Conservation (phyloP, 1,284 basidiomycete genomes). For the Ustilago trichophora region DNA sequence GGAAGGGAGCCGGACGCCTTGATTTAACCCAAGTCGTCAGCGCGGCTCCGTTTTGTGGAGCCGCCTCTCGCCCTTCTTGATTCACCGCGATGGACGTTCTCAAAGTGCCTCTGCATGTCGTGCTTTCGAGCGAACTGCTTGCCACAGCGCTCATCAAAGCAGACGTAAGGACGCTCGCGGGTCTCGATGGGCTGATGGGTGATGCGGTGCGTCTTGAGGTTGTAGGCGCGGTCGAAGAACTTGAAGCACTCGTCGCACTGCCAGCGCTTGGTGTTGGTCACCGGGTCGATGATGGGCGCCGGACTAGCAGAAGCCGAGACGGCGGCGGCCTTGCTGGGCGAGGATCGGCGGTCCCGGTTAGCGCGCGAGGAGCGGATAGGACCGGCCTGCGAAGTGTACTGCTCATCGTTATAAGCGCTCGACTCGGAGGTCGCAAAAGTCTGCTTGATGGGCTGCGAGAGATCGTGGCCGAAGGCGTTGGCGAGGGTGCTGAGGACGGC, state of each 20-base stretch:
- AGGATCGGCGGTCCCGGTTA: slow-evolving; percentile 26
- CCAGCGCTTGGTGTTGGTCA: slow-evolving; percentile 49
- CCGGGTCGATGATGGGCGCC: slow-evolving; percentile 25
- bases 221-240: slow-evolving; percentile 58
- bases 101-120: slow-evolving; percentile 54
- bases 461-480: slow-evolving; percentile 19
- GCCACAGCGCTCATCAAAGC: slow-evolving; percentile 43
- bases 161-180: slow-evolving; percentile 51
- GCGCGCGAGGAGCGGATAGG: slow-evolving; percentile 22
- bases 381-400: slow-evolving; percentile 24
- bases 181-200: slow-evolving; percentile 50
- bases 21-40: slow-evolving; percentile 38
- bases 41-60: slow-evolving; percentile 24
- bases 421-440: background rate
- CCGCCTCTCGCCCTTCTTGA: slow-evolving; percentile 21
- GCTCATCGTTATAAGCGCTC: background rate
- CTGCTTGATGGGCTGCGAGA: slow-evolving; percentile 13
- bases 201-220: slow-evolving; percentile 55
- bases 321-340: slow-evolving; percentile 18
- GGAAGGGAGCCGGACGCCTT: slow-evolving; percentile 2
- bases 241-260: slow-evolving; percentile 53
- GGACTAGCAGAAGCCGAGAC: slow-evolving; percentile 18
- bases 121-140: slow-evolving; percentile 60
- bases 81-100: slow-evolving; percentile 52
- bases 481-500: slow-evolving; percentile 28